Percentiles rank a stretch among this genome's conserved stretches.
Conservation (phyloP, 495 filamentous ascomycete species). For the Lasiosphaeria ovina region DNA sequence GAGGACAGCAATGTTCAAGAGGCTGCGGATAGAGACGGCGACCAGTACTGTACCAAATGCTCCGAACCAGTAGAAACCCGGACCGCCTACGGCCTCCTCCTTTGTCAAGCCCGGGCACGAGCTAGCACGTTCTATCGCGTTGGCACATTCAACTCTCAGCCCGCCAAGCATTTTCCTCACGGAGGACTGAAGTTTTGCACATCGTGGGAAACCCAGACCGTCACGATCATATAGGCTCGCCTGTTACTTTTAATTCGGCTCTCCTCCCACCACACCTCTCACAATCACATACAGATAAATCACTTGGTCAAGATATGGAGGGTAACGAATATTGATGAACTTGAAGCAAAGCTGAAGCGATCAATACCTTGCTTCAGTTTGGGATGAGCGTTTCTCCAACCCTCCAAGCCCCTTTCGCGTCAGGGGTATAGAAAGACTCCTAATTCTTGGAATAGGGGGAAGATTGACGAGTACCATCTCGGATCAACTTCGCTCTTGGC, state of each 20-base stretch:
- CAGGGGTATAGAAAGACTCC: too few species aligned
- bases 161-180: not conserved
- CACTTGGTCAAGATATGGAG: too few species aligned
- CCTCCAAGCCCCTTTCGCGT: too few species aligned
- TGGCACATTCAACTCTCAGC: not conserved
- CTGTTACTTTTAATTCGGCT: not conserved
- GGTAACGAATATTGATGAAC: too few species aligned
- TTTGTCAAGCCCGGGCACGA: not conserved
- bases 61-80: not conserved
- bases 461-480: too few species aligned
- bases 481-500: too few species aligned
- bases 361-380: too few species aligned
- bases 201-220: not conserved
- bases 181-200: constrained; percentile 1
- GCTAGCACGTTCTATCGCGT: not conserved
- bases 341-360: too few species aligned
- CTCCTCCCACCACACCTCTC: not conserved
- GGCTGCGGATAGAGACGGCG: not conserved
- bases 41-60: not conserved
- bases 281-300: not conserved
- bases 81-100: not conserved
- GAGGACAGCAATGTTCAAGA: not conserved
- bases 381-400: too few species aligned
- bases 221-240: not conserved
- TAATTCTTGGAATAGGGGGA: too few species aligned